These are phyloP conservation scores for Fusarium sp. DNA, from an alignment of 2,329 filamentous ascomycete species.

Conservation along the genomic window DNA sequence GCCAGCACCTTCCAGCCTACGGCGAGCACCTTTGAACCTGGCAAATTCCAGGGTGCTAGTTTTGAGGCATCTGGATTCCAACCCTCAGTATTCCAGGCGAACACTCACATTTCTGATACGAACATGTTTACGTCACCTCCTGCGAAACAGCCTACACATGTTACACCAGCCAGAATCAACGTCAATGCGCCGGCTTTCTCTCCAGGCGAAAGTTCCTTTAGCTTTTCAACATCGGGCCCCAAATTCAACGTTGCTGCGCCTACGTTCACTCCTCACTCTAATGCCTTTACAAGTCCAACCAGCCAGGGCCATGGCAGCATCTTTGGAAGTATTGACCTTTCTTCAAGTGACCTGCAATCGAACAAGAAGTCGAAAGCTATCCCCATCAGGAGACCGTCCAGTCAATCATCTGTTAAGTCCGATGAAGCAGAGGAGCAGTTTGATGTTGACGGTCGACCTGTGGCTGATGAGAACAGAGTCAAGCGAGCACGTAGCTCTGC, in stretches of 20 bases:
- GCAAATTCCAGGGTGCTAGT: slow-evolving; percentile 12
- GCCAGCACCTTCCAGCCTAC: slow-evolving; percentile 40
- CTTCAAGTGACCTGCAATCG: slow-evolving; percentile 70
- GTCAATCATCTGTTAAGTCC: slow-evolving; percentile 53
- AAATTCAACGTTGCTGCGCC: slow-evolving; percentile 82
- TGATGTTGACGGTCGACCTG: slow-evolving; percentile 63
- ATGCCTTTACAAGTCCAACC: slow-evolving; percentile 57
- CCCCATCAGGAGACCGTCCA: slow-evolving; percentile 77
- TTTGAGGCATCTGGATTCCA: slow-evolving; percentile 47
- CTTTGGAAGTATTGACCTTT: slow-evolving; percentile 75
- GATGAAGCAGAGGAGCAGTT: slow-evolving; percentile 37
- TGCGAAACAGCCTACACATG: slow-evolving; percentile 20
- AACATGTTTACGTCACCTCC: slow-evolving; percentile 35
- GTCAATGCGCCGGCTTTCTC: slow-evolving; percentile 76
- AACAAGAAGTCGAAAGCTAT: slow-evolving; percentile 82
- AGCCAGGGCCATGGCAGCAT: slow-evolving; percentile 62
- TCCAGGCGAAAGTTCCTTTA: slow-evolving; percentile 72
- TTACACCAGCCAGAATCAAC: slow-evolving; percentile 66
- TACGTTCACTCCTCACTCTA: slow-evolving; percentile 73
- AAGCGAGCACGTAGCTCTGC: slow-evolving; percentile 77
- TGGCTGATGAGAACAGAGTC: slow-evolving; percentile 71
- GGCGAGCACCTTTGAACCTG: slow-evolving; percentile 18
- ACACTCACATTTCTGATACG: slow-evolving; percentile 11
- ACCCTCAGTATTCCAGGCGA: slow-evolving; percentile 58
- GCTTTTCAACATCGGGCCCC: slow-evolving; percentile 71